Evolutionary conservation across 768 basidiomycete species (phyloP), one percentile per base, ranked within the genome.

Genomic region (Rhizopogon vulgaris): DNA sequence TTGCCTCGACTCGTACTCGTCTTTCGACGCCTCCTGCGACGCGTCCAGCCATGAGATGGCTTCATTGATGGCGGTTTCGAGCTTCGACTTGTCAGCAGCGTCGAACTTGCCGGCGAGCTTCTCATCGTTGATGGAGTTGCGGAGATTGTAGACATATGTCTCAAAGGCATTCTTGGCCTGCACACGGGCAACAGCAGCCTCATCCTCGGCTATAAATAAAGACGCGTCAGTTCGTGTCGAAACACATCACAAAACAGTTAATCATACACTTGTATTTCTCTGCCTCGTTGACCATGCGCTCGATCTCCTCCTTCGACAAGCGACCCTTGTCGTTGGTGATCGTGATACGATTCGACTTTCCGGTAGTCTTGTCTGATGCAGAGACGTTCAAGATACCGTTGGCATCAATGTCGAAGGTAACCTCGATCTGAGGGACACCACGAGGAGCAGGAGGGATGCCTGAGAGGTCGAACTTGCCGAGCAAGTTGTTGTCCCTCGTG

Each of bases 311-410:
- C 76, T 95, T 91, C 57, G 90, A 93, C 60, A 98, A 74, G 71
- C 94, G 92, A 40, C 94, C 93, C 77, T 97, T 94, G 78, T 96
- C 94, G 70, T 93, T 93, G 62, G 88, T 93, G 72, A 94, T 94
- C 55, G 91, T 94, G 67, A 92, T 92, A 56, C 89, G 87, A 70
- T 85, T 90, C 51, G 90, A 92, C 75, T 97, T 96, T 60, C 94
- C 94, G 51, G 94, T 96, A 10, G 92, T 94, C 80, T 95, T 96
- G 75, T 97, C 94, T 38, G 86, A 76, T 4, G 95, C 94, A 40
- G 91, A 91, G 58, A 98, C 95, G 72, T 95, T 96, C 66, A 95
- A 70, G 66, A 95, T 93, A 76, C 92, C 91, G 72, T 94, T 94
- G 57, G 94, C 93, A 63, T 97, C 94, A 56, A 98, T 93, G 64